Conservation (phyloP, 495 filamentous ascomycete genomes). For the Neurospora tetraspora region DNA sequence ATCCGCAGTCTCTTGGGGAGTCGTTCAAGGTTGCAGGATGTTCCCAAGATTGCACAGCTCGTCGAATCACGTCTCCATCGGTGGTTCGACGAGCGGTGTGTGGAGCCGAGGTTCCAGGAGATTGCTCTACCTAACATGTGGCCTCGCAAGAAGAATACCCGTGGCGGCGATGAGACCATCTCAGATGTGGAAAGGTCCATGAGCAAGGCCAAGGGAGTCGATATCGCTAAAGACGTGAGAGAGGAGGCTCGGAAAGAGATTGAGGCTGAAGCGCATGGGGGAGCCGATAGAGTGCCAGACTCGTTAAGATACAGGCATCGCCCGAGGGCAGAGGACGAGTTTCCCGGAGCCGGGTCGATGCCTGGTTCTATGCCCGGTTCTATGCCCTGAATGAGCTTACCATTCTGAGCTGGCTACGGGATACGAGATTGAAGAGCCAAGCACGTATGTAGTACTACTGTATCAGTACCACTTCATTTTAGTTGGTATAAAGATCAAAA, state of each 20-base stretch:
- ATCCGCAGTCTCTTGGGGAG: slow-evolving; percentile 89
- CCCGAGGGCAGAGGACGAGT: slow-evolving; percentile 24
- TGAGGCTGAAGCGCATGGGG: slow-evolving; percentile 31
- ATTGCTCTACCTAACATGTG: slow-evolving; percentile 88
- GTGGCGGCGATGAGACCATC: slow-evolving; percentile 47
- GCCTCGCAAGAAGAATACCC: slow-evolving; percentile 79
- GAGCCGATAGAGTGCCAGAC: slow-evolving; percentile 25
- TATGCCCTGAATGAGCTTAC: background rate
- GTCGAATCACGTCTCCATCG: slow-evolving; percentile 83
- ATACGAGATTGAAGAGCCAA: background rate
- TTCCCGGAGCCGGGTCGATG: slow-evolving; percentile 23
- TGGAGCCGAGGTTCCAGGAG: slow-evolving; percentile 92
- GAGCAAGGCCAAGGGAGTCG: slow-evolving; percentile 38
- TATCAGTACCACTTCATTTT: background rate
- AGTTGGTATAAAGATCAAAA: background rate
- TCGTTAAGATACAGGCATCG: slow-evolving; percentile 28
- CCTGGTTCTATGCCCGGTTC: slow-evolving; percentile 22
- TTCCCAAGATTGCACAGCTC: slow-evolving; percentile 93
- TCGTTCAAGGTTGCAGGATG: slow-evolving; percentile 81
- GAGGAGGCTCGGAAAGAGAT: slow-evolving; percentile 38
- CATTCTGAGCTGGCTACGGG: background rate
- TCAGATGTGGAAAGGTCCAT: slow-evolving; percentile 28
- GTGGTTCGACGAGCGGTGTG: slow-evolving; percentile 95
- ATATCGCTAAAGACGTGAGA: slow-evolving; percentile 34
- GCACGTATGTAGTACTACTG: background rate